A percentile compares a stretch with the other conserved stretches of the same genome.
These are phyloP conservation scores for Mrakia hoshinonis DNA, from an alignment of 768 basidiomycete genomes.

Conservation along the genomic window DNA sequence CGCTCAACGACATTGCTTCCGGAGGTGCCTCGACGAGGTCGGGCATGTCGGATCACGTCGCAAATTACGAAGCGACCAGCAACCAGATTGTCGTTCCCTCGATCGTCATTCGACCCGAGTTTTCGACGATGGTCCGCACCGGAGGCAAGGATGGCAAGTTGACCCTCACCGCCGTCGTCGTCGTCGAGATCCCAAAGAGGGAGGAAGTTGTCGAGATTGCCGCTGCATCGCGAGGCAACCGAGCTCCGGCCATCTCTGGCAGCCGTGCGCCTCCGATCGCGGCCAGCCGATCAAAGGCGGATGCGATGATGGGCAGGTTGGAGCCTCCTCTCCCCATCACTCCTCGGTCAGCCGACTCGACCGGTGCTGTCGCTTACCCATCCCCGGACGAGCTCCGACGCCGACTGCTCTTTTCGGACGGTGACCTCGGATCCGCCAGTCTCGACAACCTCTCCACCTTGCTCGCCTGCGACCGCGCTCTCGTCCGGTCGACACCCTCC, in stretches of 20 bases:
- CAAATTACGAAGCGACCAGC: conserved; percentile 20
- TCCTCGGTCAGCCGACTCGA: conserved; percentile 54
- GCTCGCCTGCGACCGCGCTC: conserved; percentile 65
- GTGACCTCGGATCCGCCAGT: conserved; percentile 35
- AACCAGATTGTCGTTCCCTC: conserved; percentile 76
- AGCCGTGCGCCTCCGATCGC: background rate
- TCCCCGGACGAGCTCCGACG: conserved; percentile 78
- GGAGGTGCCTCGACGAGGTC: conserved; percentile 42
- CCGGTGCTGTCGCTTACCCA: conserved; percentile 35
- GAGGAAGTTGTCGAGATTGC: background rate
- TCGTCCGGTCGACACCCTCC: conserved; percentile 74
- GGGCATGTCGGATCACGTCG: conserved; percentile 45
- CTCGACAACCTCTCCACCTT: conserved; percentile 23
- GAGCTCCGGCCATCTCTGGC: background rate
- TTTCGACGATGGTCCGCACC: conserved; percentile 68
- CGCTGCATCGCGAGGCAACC: background rate
- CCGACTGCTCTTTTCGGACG: conserved; percentile 93
- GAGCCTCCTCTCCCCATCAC: conserved; percentile 36
- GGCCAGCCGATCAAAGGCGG: background rate
- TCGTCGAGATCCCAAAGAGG: conserved; percentile 68
- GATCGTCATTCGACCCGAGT: conserved; percentile 90
- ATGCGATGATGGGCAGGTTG: conserved; percentile 28
- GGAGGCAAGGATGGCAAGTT: conserved; percentile 53
- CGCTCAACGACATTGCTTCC: conserved; percentile 49
- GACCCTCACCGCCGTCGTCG: conserved; percentile 84